Conservation (phyloP, 2,329 filamentous ascomycete species). For the Diplocarpon mali region DNA sequence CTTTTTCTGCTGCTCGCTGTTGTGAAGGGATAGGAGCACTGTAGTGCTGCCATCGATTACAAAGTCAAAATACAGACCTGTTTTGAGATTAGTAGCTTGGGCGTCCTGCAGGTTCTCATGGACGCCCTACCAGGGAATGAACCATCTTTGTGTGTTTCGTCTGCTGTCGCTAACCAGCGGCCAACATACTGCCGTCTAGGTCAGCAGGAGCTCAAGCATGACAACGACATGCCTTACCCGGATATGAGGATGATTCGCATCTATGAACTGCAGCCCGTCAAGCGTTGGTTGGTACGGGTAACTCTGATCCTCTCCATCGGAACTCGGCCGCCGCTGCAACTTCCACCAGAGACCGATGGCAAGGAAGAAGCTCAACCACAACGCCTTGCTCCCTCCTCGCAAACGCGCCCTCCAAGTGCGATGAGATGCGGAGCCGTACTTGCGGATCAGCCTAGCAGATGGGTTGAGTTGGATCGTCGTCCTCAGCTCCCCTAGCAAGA, state of each 20-base stretch:
- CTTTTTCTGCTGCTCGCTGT: constrained; percentile 4
- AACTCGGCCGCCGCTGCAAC: constrained; percentile 1
- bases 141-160: constrained; percentile 16
- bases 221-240: constrained; percentile 6
- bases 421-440: neutral
- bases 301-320: neutral
- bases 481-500: constrained; percentile 14
- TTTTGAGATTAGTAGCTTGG: neutral
- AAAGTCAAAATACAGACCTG: constrained; percentile 23
- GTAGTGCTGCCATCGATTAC: constrained; percentile 15
- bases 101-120: neutral
- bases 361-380: constrained; percentile 9
- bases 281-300: neutral
- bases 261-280: constrained; percentile 17
- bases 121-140: constrained; percentile 19
- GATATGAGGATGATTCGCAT: constrained; percentile 16
- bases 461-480: constrained; percentile 5
- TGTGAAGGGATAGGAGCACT: constrained; percentile 17
- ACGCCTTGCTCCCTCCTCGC: neutral
- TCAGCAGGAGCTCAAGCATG: neutral
- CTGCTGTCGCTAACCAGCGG: constrained; percentile 16
- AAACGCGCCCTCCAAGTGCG: constrained; percentile 1
- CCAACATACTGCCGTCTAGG: constrained; percentile 18
- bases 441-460: neutral
- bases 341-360: constrained; percentile 4